These are phyloP conservation scores for Leccinum uliginosum DNA, from an alignment of 768 basidiomycete species.

Conservation along the genomic window DNA sequence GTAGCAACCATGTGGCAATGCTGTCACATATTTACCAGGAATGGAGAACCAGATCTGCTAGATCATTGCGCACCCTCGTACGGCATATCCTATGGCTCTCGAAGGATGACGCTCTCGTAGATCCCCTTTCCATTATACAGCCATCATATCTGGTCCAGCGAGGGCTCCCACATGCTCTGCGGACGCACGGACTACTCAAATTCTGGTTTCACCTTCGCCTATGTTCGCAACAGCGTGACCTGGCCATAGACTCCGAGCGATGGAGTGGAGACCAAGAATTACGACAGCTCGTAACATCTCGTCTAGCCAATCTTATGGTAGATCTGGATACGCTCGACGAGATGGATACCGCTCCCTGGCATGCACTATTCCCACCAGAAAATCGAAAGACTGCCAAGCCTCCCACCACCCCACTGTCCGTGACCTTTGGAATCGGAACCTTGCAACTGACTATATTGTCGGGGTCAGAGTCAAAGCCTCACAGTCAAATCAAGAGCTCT, in stretches of 20 bases:
- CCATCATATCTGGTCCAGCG: conserved; percentile 80
- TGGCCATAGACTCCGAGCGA: conserved; percentile 2
- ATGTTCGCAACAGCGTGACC: conserved; percentile 46
- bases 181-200: conserved; percentile 67
- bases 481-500: conserved; percentile 23
- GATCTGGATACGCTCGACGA: conserved; percentile 42
- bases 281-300: conserved; percentile 34
- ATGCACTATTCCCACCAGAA: conserved; percentile 20
- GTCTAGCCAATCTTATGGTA: conserved; percentile 33
- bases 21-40: conserved; percentile 23
- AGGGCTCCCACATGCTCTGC: conserved; percentile 62
- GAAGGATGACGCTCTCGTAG: conserved; percentile 48
- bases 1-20: conserved; percentile 8
- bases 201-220: conserved; percentile 73
- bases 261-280: conserved; percentile 30
- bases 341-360: conserved; percentile 15
- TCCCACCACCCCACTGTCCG: conserved; percentile 6
- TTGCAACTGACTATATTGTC: conserved; percentile 20
- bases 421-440: conserved; percentile 16
- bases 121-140: conserved; percentile 79
- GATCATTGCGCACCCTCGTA: conserved; percentile 38
- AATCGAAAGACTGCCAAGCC: conserved; percentile 4
- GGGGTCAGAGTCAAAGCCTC: conserved; percentile 13
- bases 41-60: conserved; percentile 28
- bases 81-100: conserved; percentile 48